Conservation (phyloP, 768 basidiomycete species). For the Terana coerulea region DNA sequence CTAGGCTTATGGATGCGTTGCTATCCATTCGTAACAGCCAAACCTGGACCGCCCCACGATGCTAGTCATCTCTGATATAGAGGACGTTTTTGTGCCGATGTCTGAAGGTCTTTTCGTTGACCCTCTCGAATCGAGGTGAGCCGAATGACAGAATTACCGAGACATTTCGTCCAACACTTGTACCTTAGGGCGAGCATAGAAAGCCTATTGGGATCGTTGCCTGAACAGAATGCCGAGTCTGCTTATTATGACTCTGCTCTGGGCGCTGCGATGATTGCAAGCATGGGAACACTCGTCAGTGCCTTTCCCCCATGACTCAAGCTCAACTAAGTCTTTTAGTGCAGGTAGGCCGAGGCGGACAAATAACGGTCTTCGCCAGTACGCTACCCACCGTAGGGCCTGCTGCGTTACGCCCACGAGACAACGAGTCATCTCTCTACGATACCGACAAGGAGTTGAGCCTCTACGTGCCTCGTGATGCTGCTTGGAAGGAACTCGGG, state of each 20-base stretch:
- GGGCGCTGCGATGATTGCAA: slow-evolving; percentile 71
- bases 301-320: slow-evolving; percentile 5
- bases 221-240: slow-evolving; percentile 53
- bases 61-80: slow-evolving; percentile 82
- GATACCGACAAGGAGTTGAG: slow-evolving; percentile 85
- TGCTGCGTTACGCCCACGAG: slow-evolving; percentile 58
- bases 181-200: slow-evolving; percentile 67
- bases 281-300: slow-evolving; percentile 51
- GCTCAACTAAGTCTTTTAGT: slow-evolving; percentile 2
- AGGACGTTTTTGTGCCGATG: slow-evolving; percentile 89
- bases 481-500: slow-evolving; percentile 76
- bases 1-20: no score
- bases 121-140: slow-evolving; percentile 66
- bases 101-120: slow-evolving; percentile 72
- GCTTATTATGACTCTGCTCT: slow-evolving; percentile 57
- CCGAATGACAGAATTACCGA: not conserved
- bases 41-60: slow-evolving; percentile 52
- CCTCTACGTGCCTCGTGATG: slow-evolving; percentile 75
- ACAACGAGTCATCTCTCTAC: slow-evolving; percentile 62
- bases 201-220: slow-evolving; percentile 60
- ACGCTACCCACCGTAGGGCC: slow-evolving; percentile 67
- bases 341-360: slow-evolving; percentile 72
- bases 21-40: slow-evolving; percentile 36
- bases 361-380: slow-evolving; percentile 68
- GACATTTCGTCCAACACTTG: no score